Conservation (phyloP, 345 rosid genomes). For the Chamaenerion angustifolium region DNA sequence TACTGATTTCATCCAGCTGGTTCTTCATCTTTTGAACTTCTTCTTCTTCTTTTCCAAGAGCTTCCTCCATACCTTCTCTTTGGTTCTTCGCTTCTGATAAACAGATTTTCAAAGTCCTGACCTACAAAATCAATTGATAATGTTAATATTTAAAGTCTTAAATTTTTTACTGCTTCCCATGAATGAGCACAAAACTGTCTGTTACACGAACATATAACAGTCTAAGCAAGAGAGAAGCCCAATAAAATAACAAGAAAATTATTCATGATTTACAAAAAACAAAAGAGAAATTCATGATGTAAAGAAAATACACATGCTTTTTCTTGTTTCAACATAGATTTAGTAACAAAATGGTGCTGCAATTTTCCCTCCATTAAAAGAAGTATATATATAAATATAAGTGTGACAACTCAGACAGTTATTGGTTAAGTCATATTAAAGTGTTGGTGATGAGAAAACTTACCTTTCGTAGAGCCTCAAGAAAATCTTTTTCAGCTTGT, state of each 20-base stretch:
- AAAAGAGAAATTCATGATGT: too few relatives aligned
- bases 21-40: conserved; percentile 35
- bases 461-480: conserved; percentile 65
- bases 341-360: too few relatives aligned
- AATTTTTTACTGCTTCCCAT: not conserved
- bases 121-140: conserved; percentile 16
- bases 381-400: too few relatives aligned
- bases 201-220: too few relatives aligned
- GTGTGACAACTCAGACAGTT: too few relatives aligned
- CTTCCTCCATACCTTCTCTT: conserved; percentile 55
- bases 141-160: not conserved
- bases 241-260: too few relatives aligned
- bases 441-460: not conserved
- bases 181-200: too few relatives aligned
- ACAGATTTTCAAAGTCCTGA: conserved; percentile 39
- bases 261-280: too few relatives aligned
- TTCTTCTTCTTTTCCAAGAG: conserved; percentile 44
- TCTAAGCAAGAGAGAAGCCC: too few relatives aligned
- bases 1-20: conserved; percentile 29
- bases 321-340: too few relatives aligned
- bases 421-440: not conserved
- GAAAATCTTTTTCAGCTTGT: conserved; percentile 56
- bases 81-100: conserved; percentile 46
- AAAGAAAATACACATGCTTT: too few relatives aligned
- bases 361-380: too few relatives aligned